These are phyloP conservation scores for Tylopilus balloui DNA, from an alignment of 768 basidiomycete species.

Conservation along the genomic window DNA sequence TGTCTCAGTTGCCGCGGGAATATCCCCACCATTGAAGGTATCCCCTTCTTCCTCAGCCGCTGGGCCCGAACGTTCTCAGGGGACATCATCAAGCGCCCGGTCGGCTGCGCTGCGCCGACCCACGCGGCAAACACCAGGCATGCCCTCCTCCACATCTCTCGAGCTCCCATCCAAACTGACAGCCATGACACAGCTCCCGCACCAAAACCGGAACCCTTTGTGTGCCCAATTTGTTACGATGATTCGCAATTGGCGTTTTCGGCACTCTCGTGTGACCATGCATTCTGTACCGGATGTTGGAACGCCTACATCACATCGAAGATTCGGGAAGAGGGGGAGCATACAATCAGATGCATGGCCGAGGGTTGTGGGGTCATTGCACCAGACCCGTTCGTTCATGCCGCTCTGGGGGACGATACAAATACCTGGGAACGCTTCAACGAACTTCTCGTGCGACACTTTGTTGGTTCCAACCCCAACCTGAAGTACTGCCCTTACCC, in stretches of 20 bases:
- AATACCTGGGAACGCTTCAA: conserved; percentile 68
- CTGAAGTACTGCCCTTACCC: conserved; percentile 97
- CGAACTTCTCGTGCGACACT: conserved; percentile 85
- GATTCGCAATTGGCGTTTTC: conserved; percentile 68
- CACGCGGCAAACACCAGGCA: conserved; percentile 28
- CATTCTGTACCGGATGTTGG: conserved; percentile 86
- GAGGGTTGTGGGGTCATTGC: conserved; percentile 66
- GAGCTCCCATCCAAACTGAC: background rate
- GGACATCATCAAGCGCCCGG: conserved; percentile 24
- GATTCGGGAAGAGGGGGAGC: conserved; percentile 78
- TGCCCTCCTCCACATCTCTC: background rate
- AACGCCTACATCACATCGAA: conserved; percentile 72
- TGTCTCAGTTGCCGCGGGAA: conserved; percentile 73
- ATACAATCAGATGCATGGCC: conserved; percentile 72
- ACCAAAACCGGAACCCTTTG: conserved; percentile 50
- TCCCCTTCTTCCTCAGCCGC: conserved; percentile 21
- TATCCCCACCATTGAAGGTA: conserved; percentile 36
- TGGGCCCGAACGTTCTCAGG: conserved; percentile 33
- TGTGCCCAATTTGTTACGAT: conserved; percentile 93
- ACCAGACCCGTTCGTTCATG: conserved; percentile 57
- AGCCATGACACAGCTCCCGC: conserved; percentile 13
- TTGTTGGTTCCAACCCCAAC: conserved; percentile 75
- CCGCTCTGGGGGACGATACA: conserved; percentile 51
- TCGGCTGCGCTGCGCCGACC: conserved; percentile 26
- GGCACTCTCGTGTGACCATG: conserved; percentile 75